Conservation (phyloP, 352 stramenopile genomes). For the Phytophthora sp. region DNA sequence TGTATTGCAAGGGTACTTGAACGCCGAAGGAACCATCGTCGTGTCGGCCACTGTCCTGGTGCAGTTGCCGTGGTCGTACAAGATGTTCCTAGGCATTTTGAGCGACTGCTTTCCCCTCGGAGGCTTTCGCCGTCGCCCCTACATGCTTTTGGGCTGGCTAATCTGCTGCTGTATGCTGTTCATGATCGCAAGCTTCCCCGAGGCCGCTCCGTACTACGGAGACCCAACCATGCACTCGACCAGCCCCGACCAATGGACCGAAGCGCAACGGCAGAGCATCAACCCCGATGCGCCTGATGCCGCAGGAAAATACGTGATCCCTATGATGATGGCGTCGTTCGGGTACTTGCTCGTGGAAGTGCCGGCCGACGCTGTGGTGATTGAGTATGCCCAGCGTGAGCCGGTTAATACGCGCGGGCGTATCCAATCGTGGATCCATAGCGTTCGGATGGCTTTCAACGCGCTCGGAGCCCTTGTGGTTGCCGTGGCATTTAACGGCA, state of each 20-base stretch:
- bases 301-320: constrained; percentile 53
- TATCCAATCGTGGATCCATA: constrained; percentile 59
- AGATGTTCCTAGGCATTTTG: constrained; percentile 55
- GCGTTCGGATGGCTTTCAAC: constrained; percentile 47
- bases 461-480: constrained; percentile 44
- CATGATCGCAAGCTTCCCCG: constrained; percentile 43
- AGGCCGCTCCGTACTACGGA: constrained; percentile 53
- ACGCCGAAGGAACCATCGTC: constrained; percentile 53
- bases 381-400: constrained; percentile 63
- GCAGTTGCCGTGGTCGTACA: constrained; percentile 58
- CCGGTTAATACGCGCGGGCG: constrained; percentile 49
- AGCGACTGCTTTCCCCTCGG: constrained; percentile 60
- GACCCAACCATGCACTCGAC: constrained; percentile 35
- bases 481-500: constrained; percentile 51
- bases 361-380: constrained; percentile 57
- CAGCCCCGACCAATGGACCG: constrained; percentile 30
- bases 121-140: constrained; percentile 53
- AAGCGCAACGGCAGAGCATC: constrained; percentile 31
- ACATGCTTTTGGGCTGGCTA: constrained; percentile 59
- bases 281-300: constrained; percentile 42
- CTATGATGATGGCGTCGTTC: constrained; percentile 70
- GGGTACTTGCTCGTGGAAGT: constrained; percentile 63
- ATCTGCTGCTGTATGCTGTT: constrained; percentile 53
- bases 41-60: constrained; percentile 49
- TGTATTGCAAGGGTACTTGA: constrained; percentile 49